Evolutionary conservation across 495 filamentous ascomycete genomes (phyloP).

Genomic region (Aspergillus conjunctus): DNA sequence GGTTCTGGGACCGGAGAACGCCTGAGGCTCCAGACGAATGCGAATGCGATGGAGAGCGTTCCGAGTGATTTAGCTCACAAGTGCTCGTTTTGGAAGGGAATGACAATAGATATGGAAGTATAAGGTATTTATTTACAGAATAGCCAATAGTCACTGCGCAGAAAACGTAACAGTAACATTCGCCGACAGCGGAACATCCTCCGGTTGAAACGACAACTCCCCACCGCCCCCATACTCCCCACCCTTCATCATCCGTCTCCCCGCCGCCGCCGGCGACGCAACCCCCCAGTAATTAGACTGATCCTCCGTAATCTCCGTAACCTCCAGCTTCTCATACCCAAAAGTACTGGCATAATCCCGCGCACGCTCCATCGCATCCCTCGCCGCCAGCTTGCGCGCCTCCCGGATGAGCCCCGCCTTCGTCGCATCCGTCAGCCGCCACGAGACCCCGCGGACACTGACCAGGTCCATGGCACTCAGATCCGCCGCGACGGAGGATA

Average conservation of each 20-base stretch:
- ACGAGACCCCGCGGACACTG: background rate
- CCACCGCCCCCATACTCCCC: background rate
- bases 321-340: background rate
- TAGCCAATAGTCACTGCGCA: background rate
- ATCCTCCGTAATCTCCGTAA: constrained; percentile 4
- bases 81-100: constrained; percentile 47
- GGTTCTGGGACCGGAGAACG: constrained; percentile 31
- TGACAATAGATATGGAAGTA: constrained; percentile 13
- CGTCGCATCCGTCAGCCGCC: constrained; percentile 8
- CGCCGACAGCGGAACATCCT: background rate
- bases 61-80: constrained; percentile 39
- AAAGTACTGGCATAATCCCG: constrained; percentile 3
- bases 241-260: background rate
- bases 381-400: background rate
- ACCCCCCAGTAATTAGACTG: no score
- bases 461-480: background rate
- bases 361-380: constrained; percentile 4
- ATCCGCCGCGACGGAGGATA: background rate
- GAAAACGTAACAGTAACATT: background rate
- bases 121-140: no score
- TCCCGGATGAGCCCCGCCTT: background rate
- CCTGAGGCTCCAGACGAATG: constrained; percentile 53
- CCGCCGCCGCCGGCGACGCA: background rate
- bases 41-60: constrained; percentile 56
- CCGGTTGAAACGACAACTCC: background rate